Conservation (phyloP, 768 basidiomycete species). For the Amanita thiersii region DNA sequence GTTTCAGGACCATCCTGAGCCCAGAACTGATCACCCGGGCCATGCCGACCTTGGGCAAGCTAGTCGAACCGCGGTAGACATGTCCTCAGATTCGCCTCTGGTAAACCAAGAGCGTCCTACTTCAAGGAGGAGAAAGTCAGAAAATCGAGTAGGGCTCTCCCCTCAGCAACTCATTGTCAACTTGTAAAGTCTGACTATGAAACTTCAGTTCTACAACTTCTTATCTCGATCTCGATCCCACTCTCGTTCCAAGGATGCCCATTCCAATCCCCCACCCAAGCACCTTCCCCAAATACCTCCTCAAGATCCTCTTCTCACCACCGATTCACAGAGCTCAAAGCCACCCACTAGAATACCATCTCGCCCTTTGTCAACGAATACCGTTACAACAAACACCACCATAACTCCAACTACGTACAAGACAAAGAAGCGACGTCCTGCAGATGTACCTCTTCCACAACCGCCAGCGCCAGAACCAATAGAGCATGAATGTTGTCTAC, state of each 20-base stretch:
- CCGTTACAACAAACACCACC: slow-evolving; percentile 54
- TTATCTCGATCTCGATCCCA: slow-evolving; percentile 54
- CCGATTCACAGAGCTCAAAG: slow-evolving; percentile 26
- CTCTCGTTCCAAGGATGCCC: slow-evolving; percentile 34
- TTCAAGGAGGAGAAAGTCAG: slow-evolving; percentile 31
- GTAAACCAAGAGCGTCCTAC: slow-evolving; percentile 30
- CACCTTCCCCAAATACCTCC: slow-evolving; percentile 17
- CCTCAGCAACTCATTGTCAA: slow-evolving; percentile 7
- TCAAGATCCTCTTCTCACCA: slow-evolving; percentile 8
- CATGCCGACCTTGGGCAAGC: slow-evolving; percentile 21
- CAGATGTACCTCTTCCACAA: slow-evolving; percentile 20
- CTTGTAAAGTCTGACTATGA: slow-evolving; percentile 8
- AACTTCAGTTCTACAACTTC: slow-evolving; percentile 51
- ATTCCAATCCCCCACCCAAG: slow-evolving; percentile 13
- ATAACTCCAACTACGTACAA: slow-evolving; percentile 50
- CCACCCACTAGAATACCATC: slow-evolving; percentile 42
- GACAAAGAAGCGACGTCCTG: slow-evolving; percentile 19
- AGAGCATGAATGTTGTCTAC: neutral
- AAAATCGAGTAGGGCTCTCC: slow-evolving; percentile 34
- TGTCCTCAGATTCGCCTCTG: slow-evolving; percentile 17
- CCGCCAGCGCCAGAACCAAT: slow-evolving; percentile 7
- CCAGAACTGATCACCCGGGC: slow-evolving; percentile 15
- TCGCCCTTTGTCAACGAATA: slow-evolving; percentile 60
- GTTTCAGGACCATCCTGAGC: slow-evolving; percentile 8
- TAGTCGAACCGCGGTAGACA: slow-evolving; percentile 11